Base-by-base conservation (phyloP, 129 eudicot species). In the Artemisia tridentata region DNA sequence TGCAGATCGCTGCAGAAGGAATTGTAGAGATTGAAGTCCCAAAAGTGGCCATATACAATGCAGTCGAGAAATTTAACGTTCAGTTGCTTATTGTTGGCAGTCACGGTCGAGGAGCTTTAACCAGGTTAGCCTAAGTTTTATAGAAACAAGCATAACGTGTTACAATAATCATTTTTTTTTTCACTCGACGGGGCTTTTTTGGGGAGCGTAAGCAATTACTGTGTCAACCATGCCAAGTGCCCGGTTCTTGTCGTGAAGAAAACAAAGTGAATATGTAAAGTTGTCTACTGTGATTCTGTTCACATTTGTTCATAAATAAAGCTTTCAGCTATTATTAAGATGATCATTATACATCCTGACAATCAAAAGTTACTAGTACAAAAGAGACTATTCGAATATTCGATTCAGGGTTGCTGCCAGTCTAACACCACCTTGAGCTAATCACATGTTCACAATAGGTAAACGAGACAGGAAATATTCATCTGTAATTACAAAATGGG, bases 401-500 rank as follows among this genome's bases (percentile, higher is more conserved):
- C 84, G 84, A 78, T 92, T 89, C 29, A 92, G 95, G 7, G 84
- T 88, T 20, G 98, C 96, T 61, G 96, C 96, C 73, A 89, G 57
- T 65, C 98, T 83, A 23, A 89, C 96, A 34, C 95, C 98, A 5
- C 90, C 96, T 79, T 92, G 96, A 70, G 96, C 98, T 76, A 92
- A 81, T 56, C 92, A 78, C 78, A 74, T 73, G 45, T 87, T 77
- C 60, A 83, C 96, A 11, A 81, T 21, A 21, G 98, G 96, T 8
- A 80, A 67, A 29, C 95, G 95, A 3, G 95, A 83, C 12, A 76
- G 49, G 82, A 86, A 89, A 65, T 87, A 92, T 19, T 87, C 90
- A 78, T 92, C 96, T 92, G 88, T 83, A 74, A 18, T 60, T 31
- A 43, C 17, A 31, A 56, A 74, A 65, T 5, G 5, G 45, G 61